Percentiles rank a stretch among this genome's conserved stretches.
These are phyloP conservation scores for Tolypocladium amazonense DNA, from an alignment of 2,329 filamentous ascomycete genomes.

Conservation along the genomic window DNA sequence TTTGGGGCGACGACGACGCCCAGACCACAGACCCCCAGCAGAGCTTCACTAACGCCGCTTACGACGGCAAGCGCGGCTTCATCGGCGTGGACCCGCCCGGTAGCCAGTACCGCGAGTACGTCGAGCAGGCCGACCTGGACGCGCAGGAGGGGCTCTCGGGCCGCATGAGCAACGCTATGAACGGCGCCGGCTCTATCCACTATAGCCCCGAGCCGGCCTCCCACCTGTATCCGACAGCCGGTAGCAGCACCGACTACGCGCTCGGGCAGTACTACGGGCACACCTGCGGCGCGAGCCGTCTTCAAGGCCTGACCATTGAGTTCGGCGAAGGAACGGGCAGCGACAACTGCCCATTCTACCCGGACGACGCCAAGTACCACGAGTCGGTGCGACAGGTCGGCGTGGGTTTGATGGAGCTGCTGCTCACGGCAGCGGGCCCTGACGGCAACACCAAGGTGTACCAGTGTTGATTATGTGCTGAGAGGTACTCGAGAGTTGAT, in stretches of 20 bases:
- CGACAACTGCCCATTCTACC: slow-evolving; percentile 31
- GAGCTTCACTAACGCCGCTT: slow-evolving; percentile 42
- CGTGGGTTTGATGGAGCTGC: slow-evolving; percentile 37
- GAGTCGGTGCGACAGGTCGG: slow-evolving; percentile 32
- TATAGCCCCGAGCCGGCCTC: slow-evolving; percentile 29
- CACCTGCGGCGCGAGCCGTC: slow-evolving; percentile 20
- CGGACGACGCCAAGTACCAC: slow-evolving; percentile 29
- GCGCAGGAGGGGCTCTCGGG: slow-evolving; percentile 20
- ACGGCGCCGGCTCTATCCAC: slow-evolving; percentile 20
- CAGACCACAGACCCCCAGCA: slow-evolving; percentile 33
- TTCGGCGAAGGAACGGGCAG: slow-evolving; percentile 24
- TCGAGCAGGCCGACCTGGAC: slow-evolving; percentile 23
- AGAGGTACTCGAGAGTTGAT: not conserved
- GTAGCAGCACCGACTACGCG: slow-evolving; percentile 35
- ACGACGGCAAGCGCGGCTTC: slow-evolving; percentile 39
- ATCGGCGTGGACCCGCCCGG: slow-evolving; percentile 23
- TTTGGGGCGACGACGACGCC: slow-evolving; percentile 45
- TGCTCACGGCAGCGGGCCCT: slow-evolving; percentile 17
- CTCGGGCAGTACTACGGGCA: slow-evolving; percentile 30
- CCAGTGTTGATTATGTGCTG: not conserved
- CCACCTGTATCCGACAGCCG: slow-evolving; percentile 33
- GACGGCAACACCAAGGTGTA: slow-evolving; percentile 1
- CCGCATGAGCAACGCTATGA: slow-evolving; percentile 28
- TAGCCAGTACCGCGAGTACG: slow-evolving; percentile 33
- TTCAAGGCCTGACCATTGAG: slow-evolving; percentile 34